Percentiles rank a stretch among this genome's conserved stretches.
These are phyloP conservation scores for Solanum piurae DNA, from an alignment of 257 asterid species.

Conservation along the genomic window DNA sequence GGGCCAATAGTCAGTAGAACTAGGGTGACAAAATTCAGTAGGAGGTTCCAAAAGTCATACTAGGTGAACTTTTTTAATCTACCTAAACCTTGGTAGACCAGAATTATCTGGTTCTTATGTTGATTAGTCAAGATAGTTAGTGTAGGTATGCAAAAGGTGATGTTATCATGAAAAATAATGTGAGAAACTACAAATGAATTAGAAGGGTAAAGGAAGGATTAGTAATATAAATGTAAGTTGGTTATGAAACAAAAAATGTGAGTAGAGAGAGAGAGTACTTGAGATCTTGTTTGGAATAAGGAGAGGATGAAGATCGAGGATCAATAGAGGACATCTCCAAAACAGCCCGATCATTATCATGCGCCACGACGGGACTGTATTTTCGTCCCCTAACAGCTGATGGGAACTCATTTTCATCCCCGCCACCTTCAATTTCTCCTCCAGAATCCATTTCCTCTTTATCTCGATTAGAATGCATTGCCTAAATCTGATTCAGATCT, in stretches of 20 bases:
- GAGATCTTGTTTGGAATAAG: constrained; percentile 1
- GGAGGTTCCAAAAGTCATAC: background rate
- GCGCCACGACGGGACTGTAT: constrained; percentile 23
- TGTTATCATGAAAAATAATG: background rate
- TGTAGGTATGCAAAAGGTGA: background rate
- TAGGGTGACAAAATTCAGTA: background rate
- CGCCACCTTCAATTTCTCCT: constrained; percentile 18
- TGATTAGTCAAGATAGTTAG: background rate
- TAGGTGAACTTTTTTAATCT: background rate
- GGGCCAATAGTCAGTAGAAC: background rate
- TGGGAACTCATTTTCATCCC: constrained; percentile 6
- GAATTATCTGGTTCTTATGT: background rate
- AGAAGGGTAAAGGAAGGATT: background rate
- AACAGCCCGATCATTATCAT: constrained; percentile 31
- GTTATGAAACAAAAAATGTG: background rate
- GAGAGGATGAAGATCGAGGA: constrained; percentile 14
- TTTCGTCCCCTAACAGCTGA: constrained; percentile 6
- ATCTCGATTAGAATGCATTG: background rate
- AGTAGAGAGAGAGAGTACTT: constrained; percentile 2
- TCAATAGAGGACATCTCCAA: constrained; percentile 29
- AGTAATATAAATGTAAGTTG: background rate
- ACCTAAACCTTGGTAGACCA: background rate
- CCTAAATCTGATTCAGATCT: background rate
- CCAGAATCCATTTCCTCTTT: constrained; percentile 13
- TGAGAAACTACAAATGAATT: background rate